phyloP scores from a whole-genome alignment of 2,329 filamentous ascomycete genomes.

The Plenodomus biglobosus region DNA sequence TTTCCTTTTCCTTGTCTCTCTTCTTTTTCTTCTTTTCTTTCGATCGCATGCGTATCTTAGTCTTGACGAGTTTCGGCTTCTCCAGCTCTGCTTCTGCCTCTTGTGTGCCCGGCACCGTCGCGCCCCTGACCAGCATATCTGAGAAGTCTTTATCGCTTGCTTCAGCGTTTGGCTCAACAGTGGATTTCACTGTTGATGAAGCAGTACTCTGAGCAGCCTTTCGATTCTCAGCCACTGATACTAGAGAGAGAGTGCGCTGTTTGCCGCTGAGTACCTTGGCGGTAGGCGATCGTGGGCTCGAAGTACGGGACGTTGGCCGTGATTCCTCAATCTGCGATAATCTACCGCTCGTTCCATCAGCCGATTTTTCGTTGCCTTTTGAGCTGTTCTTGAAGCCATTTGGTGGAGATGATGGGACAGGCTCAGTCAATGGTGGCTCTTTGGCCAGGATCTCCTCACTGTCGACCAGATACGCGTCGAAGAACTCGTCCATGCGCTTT shows the following conservation, averaged over 20 bases:
- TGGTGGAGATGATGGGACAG: conserved; percentile 4
- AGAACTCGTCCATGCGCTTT: conserved; percentile 69
- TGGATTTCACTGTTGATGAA: neutral
- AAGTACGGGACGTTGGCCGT: conserved; percentile 7
- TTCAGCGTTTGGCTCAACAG: conserved; percentile 2
- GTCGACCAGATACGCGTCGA: conserved; percentile 68
- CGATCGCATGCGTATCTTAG: conserved; percentile 41
- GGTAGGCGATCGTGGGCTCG: conserved; percentile 15
- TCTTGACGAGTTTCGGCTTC: conserved; percentile 35
- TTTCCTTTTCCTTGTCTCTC: conserved; percentile 25
- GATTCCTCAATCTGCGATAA: conserved; percentile 22
- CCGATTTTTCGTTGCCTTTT: conserved; percentile 16
- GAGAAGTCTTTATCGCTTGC: conserved; percentile 36
- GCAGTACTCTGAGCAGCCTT: conserved; percentile 16
- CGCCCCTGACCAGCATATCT: conserved; percentile 29
- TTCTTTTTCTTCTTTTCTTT: conserved; percentile 30
- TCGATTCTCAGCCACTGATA: conserved; percentile 24
- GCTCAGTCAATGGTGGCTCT: conserved; percentile 9
- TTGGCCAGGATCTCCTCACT: conserved; percentile 60
- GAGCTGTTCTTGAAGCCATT: conserved; percentile 10
- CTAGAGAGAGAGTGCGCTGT: conserved; percentile 24
- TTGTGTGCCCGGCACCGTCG: conserved; percentile 16
- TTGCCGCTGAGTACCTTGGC: conserved; percentile 21
- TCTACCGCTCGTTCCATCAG: conserved; percentile 27
- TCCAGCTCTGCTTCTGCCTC: conserved; percentile 12